Conservation (phyloP, 176 grass and related monocot species). For the Carex kokanica region DNA sequence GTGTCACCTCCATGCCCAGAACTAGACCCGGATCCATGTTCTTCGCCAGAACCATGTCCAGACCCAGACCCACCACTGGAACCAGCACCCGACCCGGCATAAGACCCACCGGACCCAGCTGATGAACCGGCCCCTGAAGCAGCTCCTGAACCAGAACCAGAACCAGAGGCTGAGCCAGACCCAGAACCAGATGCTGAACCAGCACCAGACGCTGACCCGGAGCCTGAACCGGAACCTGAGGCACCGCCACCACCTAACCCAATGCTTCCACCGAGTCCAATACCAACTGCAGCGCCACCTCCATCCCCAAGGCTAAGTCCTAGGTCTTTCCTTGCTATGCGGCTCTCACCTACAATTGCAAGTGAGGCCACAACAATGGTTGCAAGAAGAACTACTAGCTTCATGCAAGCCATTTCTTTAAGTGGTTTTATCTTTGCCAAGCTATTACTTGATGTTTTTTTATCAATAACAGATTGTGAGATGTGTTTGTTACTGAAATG, state of each 20-base stretch:
- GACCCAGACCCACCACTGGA: not conserved
- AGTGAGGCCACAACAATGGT: constrained; percentile 16
- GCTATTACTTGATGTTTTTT: not conserved
- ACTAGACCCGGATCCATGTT: not conserved
- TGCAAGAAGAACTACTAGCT: constrained; percentile 19
- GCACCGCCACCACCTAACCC: constrained; percentile 26
- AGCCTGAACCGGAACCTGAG: not conserved
- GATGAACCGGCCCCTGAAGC: constrained; percentile 14
- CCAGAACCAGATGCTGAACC: constrained; percentile 20
- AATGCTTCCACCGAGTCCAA: constrained; percentile 35
- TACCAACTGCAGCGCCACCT: constrained; percentile 31
- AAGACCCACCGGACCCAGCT: constrained; percentile 6
- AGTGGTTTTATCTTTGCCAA: not conserved
- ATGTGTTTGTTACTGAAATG: not conserved
- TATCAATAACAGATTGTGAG: not conserved
- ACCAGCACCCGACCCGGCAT: constrained; percentile 17
- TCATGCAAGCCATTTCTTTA: constrained; percentile 32
- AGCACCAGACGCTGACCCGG: not conserved
- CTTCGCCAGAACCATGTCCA: not conserved
- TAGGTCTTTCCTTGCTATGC: constrained; percentile 51
- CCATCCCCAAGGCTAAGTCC: constrained; percentile 46
- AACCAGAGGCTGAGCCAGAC: not conserved
- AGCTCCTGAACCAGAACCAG: not conserved
- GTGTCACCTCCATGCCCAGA: no score
- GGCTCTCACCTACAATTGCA: constrained; percentile 26